Percentiles rank a stretch among this genome's conserved stretches.
Evolutionary conservation across 2,329 filamentous ascomycete species (phyloP).

Genomic region (Fusarium mangiferae): DNA sequence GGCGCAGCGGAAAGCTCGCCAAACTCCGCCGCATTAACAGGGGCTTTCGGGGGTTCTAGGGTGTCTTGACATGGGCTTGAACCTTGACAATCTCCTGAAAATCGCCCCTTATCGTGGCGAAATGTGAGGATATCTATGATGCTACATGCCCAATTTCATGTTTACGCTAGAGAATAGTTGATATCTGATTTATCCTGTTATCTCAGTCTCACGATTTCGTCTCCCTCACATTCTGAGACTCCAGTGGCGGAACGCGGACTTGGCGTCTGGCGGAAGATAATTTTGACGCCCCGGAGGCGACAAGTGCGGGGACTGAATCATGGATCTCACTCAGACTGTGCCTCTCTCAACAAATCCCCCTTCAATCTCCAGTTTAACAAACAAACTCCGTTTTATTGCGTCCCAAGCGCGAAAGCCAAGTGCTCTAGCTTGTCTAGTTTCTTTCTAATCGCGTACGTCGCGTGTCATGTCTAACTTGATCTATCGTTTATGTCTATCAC

Average conservation of each 20-base stretch:
- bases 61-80: neutral
- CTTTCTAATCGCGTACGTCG: slow-evolving; percentile 28
- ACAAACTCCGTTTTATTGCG: slow-evolving; percentile 31
- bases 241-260: neutral
- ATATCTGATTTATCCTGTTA: neutral
- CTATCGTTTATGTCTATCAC: slow-evolving; percentile 35
- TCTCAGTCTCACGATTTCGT: neutral
- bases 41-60: neutral
- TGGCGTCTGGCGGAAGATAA: slow-evolving; percentile 4
- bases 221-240: neutral
- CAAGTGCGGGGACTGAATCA: slow-evolving; percentile 2
- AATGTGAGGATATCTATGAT: neutral
- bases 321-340: neutral
- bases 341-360: neutral
- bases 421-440: slow-evolving; percentile 19
- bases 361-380: neutral
- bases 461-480: slow-evolving; percentile 21
- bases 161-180: neutral
- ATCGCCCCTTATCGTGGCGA: slow-evolving; percentile 14
- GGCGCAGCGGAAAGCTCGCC: slow-evolving; percentile 2
- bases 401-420: slow-evolving; percentile 13
- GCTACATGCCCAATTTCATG: neutral
- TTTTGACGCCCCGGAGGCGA: neutral
- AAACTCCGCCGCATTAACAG: neutral
- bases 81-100: slow-evolving; percentile 8